phyloP scores from a whole-genome alignment of 495 filamentous ascomycete genomes.

The Annulohypoxylon nitens region DNA sequence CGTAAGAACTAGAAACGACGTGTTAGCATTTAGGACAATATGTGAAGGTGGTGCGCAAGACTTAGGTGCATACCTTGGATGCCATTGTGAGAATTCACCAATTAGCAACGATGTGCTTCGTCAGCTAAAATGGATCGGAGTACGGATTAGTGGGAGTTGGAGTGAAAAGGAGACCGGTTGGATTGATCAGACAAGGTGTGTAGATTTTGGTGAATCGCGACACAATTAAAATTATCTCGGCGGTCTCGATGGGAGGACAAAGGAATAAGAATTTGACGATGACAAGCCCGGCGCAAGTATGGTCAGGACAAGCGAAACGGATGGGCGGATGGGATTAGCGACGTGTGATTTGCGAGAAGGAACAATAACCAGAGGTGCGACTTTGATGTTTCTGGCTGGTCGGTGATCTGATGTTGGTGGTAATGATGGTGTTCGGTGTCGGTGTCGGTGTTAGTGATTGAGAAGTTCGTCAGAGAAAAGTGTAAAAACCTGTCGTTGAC shows the following conservation, averaged over 20 bases:
- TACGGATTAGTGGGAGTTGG: not conserved
- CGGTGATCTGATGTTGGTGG: slow-evolving; percentile 1
- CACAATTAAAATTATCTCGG: slow-evolving; percentile 35
- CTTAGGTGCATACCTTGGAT: slow-evolving; percentile 57
- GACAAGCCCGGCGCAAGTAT: slow-evolving; percentile 23
- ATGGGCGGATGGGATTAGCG: not conserved
- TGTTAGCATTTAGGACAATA: slow-evolving; percentile 17
- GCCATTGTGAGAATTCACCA: slow-evolving; percentile 55
- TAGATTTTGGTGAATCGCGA: slow-evolving; percentile 20
- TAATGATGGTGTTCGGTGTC: slow-evolving; percentile 5
- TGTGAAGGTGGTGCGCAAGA: not conserved
- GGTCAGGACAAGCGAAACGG: slow-evolving; percentile 6
- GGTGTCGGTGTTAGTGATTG: not conserved
- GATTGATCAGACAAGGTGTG: slow-evolving; percentile 22
- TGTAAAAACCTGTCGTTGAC: slow-evolving; percentile 24
- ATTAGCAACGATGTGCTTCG: slow-evolving; percentile 30
- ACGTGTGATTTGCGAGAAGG: not conserved
- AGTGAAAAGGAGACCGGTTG: slow-evolving; percentile 5
- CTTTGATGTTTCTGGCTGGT: not conserved
- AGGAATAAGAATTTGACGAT: slow-evolving; percentile 24
- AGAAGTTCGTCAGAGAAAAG: slow-evolving; percentile 18
- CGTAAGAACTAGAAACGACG: slow-evolving; percentile 78
- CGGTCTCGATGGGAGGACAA: slow-evolving; percentile 31
- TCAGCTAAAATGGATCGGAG: slow-evolving; percentile 17
- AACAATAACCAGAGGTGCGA: not conserved